Base-by-base conservation (phyloP, 2,329 filamentous ascomycete species). In the Aspergillus ochraceoroseus region DNA sequence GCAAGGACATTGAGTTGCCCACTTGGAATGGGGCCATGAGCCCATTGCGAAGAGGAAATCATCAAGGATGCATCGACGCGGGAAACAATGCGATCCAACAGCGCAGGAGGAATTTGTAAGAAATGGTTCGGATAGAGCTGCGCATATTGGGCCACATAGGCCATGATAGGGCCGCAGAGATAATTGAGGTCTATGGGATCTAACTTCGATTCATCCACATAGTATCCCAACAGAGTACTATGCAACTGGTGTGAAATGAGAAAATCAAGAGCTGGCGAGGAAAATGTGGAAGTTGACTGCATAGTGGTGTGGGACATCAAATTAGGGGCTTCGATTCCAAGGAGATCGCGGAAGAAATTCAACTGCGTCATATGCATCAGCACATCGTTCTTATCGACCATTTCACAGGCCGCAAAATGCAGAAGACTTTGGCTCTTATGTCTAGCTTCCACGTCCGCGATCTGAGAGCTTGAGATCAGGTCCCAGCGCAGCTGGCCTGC, bases 311-410 rank as follows among this genome's bases (percentile, higher is more conserved):
- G 54, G 32, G 57, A 54, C 17, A 48, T 50, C 23, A 67, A 52
- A 36, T 64, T 59, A 2, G 64, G 64, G 6, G 61, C 58, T 36
- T 61, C 62, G 2, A 69, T 67, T 20, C 64, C 63, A 19, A 81
- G 63, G 2, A 80, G 58, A n/a, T 74, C 69, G 13, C 70, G 66
- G 53, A 70, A 77, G 57, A 80, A 80, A 46, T 76, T 71, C 44
- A 81, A 64, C 28, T 79, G 60, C 4, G 72, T 76, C 62, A 77
- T 73, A 47, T 79, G 72, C 74, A 80, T 76, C 32, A 82, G 61
- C 3, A 80, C 68, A 53, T 82, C 77, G 20, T 70, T 70, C 31
- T 62, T 66, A 45, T 82, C 72, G 2, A 80, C 71, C 75, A 80
- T 80, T 28, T 69, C 65, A 33, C 67, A 58, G 3, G 73, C 63